These are phyloP conservation scores for Monascus ruber DNA, from an alignment of 2,329 filamentous ascomycete species.

Conservation along the genomic window DNA sequence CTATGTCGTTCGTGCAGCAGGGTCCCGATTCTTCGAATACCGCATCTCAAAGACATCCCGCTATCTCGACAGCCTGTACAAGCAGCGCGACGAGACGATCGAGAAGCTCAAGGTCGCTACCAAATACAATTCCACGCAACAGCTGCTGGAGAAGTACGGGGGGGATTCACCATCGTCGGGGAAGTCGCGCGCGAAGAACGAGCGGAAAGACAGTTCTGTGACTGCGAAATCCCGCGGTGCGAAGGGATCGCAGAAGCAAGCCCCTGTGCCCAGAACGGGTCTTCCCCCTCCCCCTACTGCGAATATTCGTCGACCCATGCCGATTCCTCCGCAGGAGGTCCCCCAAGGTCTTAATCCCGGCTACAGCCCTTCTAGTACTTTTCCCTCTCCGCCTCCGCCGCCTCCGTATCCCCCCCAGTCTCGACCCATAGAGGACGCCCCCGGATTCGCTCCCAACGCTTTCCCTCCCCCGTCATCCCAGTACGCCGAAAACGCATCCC, in stretches of 20 bases:
- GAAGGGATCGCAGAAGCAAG: slow-evolving; percentile 8
- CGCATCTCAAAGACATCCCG: slow-evolving; percentile 59
- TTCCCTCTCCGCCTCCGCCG: slow-evolving; percentile 19
- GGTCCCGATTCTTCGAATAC: slow-evolving; percentile 67
- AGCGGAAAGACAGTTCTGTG: slow-evolving; percentile 17
- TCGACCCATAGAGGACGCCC: slow-evolving; percentile 20
- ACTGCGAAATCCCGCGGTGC: slow-evolving; percentile 8
- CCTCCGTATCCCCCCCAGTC: slow-evolving; percentile 13
- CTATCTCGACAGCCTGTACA: slow-evolving; percentile 62
- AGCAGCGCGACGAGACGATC: slow-evolving; percentile 75
- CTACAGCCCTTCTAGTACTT: slow-evolving; percentile 2
- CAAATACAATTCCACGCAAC: slow-evolving; percentile 88
- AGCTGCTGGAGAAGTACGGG: slow-evolving; percentile 90
- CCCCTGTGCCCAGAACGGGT: slow-evolving; percentile 36
- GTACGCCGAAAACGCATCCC: slow-evolving; percentile 35
- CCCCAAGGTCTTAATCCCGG: too few species aligned
- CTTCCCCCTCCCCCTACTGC: slow-evolving; percentile 53
- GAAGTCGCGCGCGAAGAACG: not conserved
- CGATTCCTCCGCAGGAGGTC: slow-evolving; percentile 1
- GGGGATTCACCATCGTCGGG: slow-evolving; percentile 24
- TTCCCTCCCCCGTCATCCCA: slow-evolving; percentile 21
- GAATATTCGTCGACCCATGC: slow-evolving; percentile 40
- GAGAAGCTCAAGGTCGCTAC: slow-evolving; percentile 90
- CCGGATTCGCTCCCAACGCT: slow-evolving; percentile 39
- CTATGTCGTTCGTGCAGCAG: slow-evolving; percentile 56